Evolutionary conservation across 257 asterid species (phyloP), one percentile per base, ranked within the genome.

Genomic region (Nicotiana otophora): DNA sequence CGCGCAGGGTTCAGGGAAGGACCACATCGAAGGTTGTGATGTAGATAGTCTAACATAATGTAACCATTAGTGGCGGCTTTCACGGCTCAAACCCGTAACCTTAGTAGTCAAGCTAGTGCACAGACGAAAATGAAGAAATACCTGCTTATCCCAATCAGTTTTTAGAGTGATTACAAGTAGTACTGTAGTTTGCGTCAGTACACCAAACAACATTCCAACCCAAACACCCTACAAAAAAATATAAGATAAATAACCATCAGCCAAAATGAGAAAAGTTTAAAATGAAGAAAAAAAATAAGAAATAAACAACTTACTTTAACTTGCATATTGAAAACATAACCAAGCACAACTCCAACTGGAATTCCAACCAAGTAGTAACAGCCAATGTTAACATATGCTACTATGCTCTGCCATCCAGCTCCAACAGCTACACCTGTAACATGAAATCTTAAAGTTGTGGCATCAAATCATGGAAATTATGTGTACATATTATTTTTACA

Each of bases 61-160:
- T 7, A 34, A 34, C 1, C 7, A 34, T 34, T 34, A 34, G 5
- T 33, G 42, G 7, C 42, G 1, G 10, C 10, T 39, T 39, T 7
- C 9, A 39, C 10, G 48, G 10, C 10, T 7, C 48, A 7, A 39
- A 39, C 48, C 10, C 48, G 48, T 39, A 1, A 39, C 48, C 10
- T 39, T 39, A 6, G 8, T 36, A 55, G 23, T 55, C 23, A 55
- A 57, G 63, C 10, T 57, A 16, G 0, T 57, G 1, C 63, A 57
- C 63, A 57, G 2, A 6, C 20, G 19, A 53, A 28, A 16, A 46
- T 14, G 70, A 46, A 75, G 16, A 74, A 39, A 60, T 82, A 91
- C 94, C 97, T 91, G 92, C 55, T 84, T 84, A 14, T 92, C 92
- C 97, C 97, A 92, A 33, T 92, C 93, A 4, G 92, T 92, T 86